Percentiles rank a stretch among this genome's conserved stretches.
Evolutionary conservation across 148 eudicot species (phyloP).

Genomic region (Tetragonia tetragonoides): DNA sequence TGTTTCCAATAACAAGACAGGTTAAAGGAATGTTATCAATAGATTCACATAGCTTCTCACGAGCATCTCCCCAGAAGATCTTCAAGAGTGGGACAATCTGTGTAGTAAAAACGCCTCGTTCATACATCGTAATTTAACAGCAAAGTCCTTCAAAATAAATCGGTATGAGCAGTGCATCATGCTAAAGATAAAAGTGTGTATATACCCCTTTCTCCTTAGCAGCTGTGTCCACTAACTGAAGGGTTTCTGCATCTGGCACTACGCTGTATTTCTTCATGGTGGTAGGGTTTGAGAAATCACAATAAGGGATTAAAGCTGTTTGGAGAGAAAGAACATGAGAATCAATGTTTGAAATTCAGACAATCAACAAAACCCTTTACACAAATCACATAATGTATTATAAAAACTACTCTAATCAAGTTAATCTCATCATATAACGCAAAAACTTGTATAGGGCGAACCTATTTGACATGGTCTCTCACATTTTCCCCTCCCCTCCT

Average conservation of each 20-base stretch:
- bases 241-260: conserved; percentile 56
- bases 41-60: conserved; percentile 79
- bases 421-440: too few species aligned
- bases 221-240: conserved; percentile 43
- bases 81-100: conserved; percentile 65
- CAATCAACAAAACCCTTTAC: too few species aligned
- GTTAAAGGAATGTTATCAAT: conserved; percentile 63
- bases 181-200: neutral
- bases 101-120: neutral
- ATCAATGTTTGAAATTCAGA: too few species aligned
- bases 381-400: too few species aligned
- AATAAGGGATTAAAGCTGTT: conserved; percentile 66
- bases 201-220: conserved; percentile 51
- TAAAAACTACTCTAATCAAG: too few species aligned
- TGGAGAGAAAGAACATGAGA: too few species aligned
- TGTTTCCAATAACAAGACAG: conserved; percentile 74
- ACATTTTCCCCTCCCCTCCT: too few species aligned
- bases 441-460: too few species aligned
- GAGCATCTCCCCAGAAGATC: conserved; percentile 92
- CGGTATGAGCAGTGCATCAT: neutral
- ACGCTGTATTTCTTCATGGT: conserved; percentile 69
- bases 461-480: too few species aligned
- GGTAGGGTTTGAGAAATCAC: conserved; percentile 40
- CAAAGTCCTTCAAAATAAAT: neutral
- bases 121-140: neutral